Percentiles rank a stretch among this genome's conserved stretches.
Conservation (phyloP, 23 red algal genomes). For the Gracilariopsis chorda region DNA sequence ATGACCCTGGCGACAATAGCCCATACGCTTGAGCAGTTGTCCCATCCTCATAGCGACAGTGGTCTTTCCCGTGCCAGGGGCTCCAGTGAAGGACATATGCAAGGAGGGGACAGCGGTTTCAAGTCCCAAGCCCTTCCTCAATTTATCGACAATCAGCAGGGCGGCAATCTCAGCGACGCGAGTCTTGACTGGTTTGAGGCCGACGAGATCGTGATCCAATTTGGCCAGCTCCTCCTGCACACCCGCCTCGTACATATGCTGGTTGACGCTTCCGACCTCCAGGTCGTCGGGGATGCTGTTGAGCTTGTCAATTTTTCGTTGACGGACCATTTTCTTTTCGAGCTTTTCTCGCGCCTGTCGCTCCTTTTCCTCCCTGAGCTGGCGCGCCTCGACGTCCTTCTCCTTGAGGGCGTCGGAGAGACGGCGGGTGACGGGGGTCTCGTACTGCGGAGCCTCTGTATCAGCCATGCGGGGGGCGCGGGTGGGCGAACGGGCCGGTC, state of each 20-base stretch:
- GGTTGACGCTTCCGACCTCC: slow-evolving; percentile 84
- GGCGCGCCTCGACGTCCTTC: slow-evolving; percentile 90
- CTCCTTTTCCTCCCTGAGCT: slow-evolving; percentile 72
- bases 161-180: slow-evolving; percentile 96
- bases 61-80: slow-evolving; percentile 98
- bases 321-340: slow-evolving; percentile 50
- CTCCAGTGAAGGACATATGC: slow-evolving; percentile 98
- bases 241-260: slow-evolving; percentile 94
- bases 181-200: slow-evolving; percentile 93
- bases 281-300: slow-evolving; percentile 85
- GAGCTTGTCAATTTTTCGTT: slow-evolving; percentile 76
- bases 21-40: slow-evolving; percentile 90
- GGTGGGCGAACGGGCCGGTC: background rate
- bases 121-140: slow-evolving; percentile 79
- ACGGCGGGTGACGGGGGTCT: slow-evolving; percentile 75
- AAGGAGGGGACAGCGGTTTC: slow-evolving; percentile 86
- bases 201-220: slow-evolving; percentile 89
- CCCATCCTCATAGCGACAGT: slow-evolving; percentile 99
- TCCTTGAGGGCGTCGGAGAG: slow-evolving; percentile 96
- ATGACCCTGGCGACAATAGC: slow-evolving; percentile 88
- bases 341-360: slow-evolving; percentile 28
- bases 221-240: slow-evolving; percentile 80
- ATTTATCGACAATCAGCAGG: slow-evolving; percentile 95
- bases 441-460: slow-evolving; percentile 39
- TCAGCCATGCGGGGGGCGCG: slow-evolving; percentile 33